Conservation (phyloP, 192 early-diverging fungal species). For the Phlyctochytrium arcticum region DNA sequence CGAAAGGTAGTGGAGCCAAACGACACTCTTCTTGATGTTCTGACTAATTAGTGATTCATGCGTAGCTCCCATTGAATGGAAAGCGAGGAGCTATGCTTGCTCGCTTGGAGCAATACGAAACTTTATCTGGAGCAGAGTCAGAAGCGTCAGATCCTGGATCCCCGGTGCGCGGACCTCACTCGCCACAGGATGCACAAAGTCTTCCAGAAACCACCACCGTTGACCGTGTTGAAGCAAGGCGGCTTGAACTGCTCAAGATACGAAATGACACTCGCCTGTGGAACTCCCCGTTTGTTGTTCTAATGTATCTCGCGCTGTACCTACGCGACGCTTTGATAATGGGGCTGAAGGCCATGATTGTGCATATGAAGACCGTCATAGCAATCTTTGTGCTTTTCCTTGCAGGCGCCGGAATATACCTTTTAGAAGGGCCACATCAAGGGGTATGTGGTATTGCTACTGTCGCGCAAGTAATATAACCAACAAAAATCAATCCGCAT, state of each 20-base stretch:
- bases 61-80: too few species aligned
- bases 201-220: too few species aligned
- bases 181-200: too few species aligned
- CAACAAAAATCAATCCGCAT: background rate
- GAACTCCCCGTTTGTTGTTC: constrained; percentile 30
- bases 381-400: background rate
- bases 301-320: constrained; percentile 31
- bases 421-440: constrained; percentile 56
- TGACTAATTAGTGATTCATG: too few species aligned
- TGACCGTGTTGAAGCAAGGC: constrained; percentile 14
- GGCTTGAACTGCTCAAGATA: constrained; percentile 6
- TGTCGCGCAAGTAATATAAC: background rate
- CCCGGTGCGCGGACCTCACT: too few species aligned
- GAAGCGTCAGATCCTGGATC: too few species aligned
- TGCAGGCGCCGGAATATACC: constrained; percentile 34
- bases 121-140: too few species aligned
- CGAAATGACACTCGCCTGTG: constrained; percentile 24
- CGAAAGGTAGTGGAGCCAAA: too few species aligned
- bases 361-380: constrained; percentile 4
- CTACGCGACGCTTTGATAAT: background rate
- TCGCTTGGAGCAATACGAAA: too few species aligned
- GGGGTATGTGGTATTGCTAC: constrained; percentile 34
- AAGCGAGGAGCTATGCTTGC: too few species aligned
- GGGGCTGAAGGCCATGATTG: constrained; percentile 3
- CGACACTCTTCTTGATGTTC: too few species aligned